Base-by-base conservation (phyloP, 2,329 filamentous ascomycete species). In the Nigrograna mackinnonii region DNA sequence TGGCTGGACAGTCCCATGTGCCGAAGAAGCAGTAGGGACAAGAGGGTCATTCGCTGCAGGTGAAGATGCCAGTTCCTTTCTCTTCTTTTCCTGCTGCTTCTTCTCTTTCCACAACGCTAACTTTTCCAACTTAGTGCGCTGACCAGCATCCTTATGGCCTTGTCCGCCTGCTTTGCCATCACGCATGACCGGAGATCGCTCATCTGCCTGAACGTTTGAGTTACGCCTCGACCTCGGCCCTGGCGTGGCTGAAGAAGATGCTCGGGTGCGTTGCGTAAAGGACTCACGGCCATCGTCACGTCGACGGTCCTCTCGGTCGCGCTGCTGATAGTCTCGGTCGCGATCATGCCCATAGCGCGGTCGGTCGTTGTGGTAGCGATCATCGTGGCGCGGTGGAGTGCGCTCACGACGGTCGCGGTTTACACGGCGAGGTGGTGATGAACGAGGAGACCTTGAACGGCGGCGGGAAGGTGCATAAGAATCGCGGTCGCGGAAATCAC, bases 81-180 rank as follows among this genome's bases (percentile, higher is more conserved):
- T 82, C 64, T 89, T 89, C 49, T 80, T 80, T 56, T 86, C 85
- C 55, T 86, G 85, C 62, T 84, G 83, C 51, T 89, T 17, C 22
- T 91, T 92, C 69, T 90, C 87, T 72, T 96, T 96, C 91, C 91
- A 96, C 43, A 89, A 88, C 66, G 92, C 89, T 20, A 95, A 72
- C 64, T 89, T 91, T 20, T 89, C 89, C 14, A 57, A 49, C 50
- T 57, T 63, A 16, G 51, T 57, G n/a, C 43, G 34, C 40, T 44
- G 49, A 22, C 53, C 52, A 5, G 48, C 56, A 35, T 54, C 52
- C 41, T 64, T 55, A 26, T 61, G 9, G 9, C 31, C 9, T 9
- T 33, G 9, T 11, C 16, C 9, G 31, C 31, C 14, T 50, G 38
- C 31, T 49, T 56, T 47, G 54, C 55, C 33, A 55, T 32, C 74